phyloP scores from a whole-genome alignment of 2,329 filamentous ascomycete species.

The Fusarium poae region DNA sequence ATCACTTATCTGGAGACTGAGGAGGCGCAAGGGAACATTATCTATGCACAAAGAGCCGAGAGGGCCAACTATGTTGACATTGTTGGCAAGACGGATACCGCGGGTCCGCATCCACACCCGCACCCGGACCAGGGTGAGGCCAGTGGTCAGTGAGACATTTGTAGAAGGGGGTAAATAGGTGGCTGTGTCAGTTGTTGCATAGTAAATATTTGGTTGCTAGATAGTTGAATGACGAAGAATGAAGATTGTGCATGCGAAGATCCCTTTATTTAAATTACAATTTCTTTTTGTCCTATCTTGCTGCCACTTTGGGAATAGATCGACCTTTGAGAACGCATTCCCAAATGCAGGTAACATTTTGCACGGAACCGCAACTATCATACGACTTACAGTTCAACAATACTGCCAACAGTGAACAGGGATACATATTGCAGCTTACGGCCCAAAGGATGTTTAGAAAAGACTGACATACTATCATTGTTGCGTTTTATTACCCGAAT shows the following conservation, averaged over 20 bases:
- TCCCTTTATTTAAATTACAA: slow-evolving; percentile 22
- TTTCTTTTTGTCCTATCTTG: slow-evolving; percentile 42
- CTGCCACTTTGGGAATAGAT: slow-evolving; percentile 18
- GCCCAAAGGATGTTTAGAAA: background rate
- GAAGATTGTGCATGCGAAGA: background rate
- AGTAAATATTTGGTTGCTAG: background rate
- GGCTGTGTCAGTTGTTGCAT: background rate
- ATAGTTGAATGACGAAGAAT: slow-evolving; percentile 1
- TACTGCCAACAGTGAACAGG: background rate
- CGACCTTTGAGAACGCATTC: fast-evolving
- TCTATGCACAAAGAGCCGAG: slow-evolving; percentile 40
- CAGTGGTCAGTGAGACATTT: slow-evolving; percentile 1
- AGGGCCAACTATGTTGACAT: slow-evolving; percentile 29
- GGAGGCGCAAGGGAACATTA: slow-evolving; percentile 46
- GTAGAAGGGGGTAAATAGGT: background rate
- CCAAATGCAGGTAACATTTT: background rate
- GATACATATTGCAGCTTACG: background rate
- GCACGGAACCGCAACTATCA: slow-evolving; percentile 1
- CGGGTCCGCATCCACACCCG: background rate
- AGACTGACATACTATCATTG: background rate
- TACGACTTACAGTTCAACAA: slow-evolving; percentile 6
- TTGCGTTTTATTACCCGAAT: slow-evolving; percentile 1
- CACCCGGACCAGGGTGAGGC: slow-evolving; percentile 1
- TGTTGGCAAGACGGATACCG: slow-evolving; percentile 20
- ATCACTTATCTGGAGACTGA: slow-evolving; percentile 52